Percentiles rank a stretch among this genome's conserved stretches.
Conservation (phyloP, 768 basidiomycete species). For the Trametes gibbosa region DNA sequence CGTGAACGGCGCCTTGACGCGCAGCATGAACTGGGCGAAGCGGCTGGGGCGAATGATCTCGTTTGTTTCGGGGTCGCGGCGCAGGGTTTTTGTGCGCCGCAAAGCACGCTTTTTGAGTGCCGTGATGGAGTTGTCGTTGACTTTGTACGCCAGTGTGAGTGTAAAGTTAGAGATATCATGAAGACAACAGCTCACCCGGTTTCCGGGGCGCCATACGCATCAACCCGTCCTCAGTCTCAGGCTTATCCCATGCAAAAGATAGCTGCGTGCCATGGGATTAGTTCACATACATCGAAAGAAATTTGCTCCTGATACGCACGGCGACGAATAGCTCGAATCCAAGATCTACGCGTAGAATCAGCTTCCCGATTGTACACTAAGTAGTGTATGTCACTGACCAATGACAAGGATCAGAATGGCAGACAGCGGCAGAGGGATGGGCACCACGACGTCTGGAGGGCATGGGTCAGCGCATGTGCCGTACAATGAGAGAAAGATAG, state of each 20-base stretch:
- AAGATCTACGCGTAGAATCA: conserved; percentile 44
- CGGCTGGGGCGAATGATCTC: conserved; percentile 42
- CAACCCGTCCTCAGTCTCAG: conserved; percentile 60
- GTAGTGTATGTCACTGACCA: conserved; percentile 36
- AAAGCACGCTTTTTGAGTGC: conserved; percentile 56
- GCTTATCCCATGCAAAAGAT: conserved; percentile 72
- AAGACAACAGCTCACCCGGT: conserved; percentile 42
- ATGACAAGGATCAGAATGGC: conserved; percentile 72
- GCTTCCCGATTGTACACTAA: background rate
- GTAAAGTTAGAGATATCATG: background rate
- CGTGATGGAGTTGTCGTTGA: conserved; percentile 53
- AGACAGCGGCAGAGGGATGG: conserved; percentile 61
- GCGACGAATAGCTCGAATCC: conserved; percentile 69
- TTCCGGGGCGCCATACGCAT: conserved; percentile 69
- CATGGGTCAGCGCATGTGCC: background rate
- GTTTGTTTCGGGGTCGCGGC: conserved; percentile 52
- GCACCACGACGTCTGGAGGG: conserved; percentile 58
- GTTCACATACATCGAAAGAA: background rate
- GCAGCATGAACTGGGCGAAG: conserved; percentile 36
- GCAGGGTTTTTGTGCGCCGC: conserved; percentile 51
- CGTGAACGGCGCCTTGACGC: conserved; percentile 52
- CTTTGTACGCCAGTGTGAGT: conserved; percentile 28
- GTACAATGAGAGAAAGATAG: conserved; percentile 13
- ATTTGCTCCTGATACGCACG: conserved; percentile 35
- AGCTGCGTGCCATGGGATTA: conserved; percentile 35